Conservation (phyloP, 768 basidiomycete species). For the Boletus sensibilis region DNA sequence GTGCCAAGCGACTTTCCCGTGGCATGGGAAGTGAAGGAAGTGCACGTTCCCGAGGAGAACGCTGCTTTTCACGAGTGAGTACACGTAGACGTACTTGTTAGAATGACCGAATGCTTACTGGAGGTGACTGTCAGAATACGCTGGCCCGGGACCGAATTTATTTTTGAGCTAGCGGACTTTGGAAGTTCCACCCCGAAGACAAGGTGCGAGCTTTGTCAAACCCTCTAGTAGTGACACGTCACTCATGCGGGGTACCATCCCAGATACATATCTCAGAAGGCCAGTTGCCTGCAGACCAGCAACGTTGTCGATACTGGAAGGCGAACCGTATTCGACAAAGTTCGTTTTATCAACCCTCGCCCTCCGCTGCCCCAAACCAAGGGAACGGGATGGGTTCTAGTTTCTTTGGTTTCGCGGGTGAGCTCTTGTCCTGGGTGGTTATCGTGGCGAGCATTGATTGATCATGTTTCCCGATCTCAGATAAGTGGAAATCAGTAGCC, state of each 20-base stretch:
- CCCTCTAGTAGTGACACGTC: neutral
- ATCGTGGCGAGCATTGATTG: neutral
- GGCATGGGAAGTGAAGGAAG: conserved; percentile 29
- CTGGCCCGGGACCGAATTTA: conserved; percentile 30
- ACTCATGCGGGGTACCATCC: neutral
- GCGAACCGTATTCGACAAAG: conserved; percentile 29
- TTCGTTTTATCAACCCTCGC: conserved; percentile 30
- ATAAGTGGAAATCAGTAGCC: conserved; percentile 25
- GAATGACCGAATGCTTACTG: neutral
- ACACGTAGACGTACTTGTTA: neutral
- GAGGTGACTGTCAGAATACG: conserved; percentile 19
- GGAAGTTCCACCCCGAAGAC: conserved; percentile 31
- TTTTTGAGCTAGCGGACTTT: conserved; percentile 27
- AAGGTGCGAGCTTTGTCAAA: conserved; percentile 14
- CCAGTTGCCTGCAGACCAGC: conserved; percentile 19
- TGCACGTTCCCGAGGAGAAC: conserved; percentile 27
- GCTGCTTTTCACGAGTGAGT: conserved; percentile 30
- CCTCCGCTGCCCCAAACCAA: conserved; percentile 10
- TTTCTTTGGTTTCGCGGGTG: conserved; percentile 25
- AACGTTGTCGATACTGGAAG: conserved; percentile 33
- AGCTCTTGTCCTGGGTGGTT: neutral
- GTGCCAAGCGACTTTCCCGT: conserved; percentile 28
- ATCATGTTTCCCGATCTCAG: conserved; percentile 2
- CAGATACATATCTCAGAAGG: conserved; percentile 29
- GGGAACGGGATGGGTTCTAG: conserved; percentile 13